Conservation (phyloP, 371 early-diverging fungal species). For the Lichtheimia ornata region DNA sequence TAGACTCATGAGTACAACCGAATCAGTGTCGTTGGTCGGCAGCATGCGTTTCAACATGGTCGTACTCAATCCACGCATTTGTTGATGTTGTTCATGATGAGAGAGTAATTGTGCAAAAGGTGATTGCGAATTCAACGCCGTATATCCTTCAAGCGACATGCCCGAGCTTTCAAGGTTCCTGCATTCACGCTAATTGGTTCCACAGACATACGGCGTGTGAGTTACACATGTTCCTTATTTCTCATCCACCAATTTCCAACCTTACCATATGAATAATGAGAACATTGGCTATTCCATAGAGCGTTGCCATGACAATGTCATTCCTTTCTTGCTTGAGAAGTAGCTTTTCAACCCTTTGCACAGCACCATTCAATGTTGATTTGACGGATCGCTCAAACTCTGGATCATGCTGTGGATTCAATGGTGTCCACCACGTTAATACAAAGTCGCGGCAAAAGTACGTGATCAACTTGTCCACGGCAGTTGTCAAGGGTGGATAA, state of each 20-base stretch:
- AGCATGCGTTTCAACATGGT: constrained; percentile 36
- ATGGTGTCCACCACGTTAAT: constrained; percentile 47
- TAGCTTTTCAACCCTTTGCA: constrained; percentile 38
- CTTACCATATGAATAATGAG: constrained; percentile 56
- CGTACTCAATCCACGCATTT: constrained; percentile 34
- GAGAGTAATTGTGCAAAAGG: constrained; percentile 51
- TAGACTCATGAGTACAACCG: constrained; percentile 29
- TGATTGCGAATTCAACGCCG: constrained; percentile 41
- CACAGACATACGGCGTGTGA: neutral
- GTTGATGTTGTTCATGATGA: constrained; percentile 39
- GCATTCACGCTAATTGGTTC: constrained; percentile 40
- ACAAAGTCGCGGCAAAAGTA: constrained; percentile 55
- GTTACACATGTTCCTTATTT: neutral
- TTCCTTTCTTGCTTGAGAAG: constrained; percentile 49
- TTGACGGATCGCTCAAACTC: constrained; percentile 32
- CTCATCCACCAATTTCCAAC: no score
- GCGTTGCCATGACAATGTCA: constrained; percentile 48
- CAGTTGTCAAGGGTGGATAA: constrained; percentile 34
- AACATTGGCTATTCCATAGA: constrained; percentile 52
- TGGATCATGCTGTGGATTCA: constrained; percentile 30
- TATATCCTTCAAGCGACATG: constrained; percentile 36
- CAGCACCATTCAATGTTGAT: constrained; percentile 31
- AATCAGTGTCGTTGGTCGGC: constrained; percentile 32
- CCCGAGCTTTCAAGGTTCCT: constrained; percentile 42
- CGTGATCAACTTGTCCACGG: constrained; percentile 37